Evolutionary conservation across 306 rosid species (phyloP).

Genomic region (barrel medic (Medicago truncatula)): DNA sequence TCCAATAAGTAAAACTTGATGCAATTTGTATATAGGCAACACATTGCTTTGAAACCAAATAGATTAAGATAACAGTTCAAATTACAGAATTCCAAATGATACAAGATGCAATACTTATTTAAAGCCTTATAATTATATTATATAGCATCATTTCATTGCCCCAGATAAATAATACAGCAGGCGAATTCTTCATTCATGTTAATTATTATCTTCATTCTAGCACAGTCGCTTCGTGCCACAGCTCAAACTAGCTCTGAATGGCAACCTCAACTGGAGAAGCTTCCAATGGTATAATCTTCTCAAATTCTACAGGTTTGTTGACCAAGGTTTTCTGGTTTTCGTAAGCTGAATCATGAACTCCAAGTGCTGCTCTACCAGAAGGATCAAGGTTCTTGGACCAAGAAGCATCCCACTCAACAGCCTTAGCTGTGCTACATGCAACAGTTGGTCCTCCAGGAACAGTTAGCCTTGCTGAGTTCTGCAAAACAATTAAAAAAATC

Average conservation of each 20-base stretch:
- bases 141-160: slow-evolving; percentile 31
- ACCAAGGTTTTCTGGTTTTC: slow-evolving; percentile 45
- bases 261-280: slow-evolving; percentile 59
- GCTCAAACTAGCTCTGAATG: slow-evolving; percentile 57
- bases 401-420: slow-evolving; percentile 89
- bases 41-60: slow-evolving; percentile 16
- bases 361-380: slow-evolving; percentile 92
- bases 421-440: slow-evolving; percentile 96
- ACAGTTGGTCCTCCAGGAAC: slow-evolving; percentile 96
- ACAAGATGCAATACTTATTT: slow-evolving; percentile 33
- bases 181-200: slow-evolving; percentile 28
- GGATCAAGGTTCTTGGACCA: slow-evolving; percentile 94
- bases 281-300: slow-evolving; percentile 66
- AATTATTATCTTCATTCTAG: slow-evolving; percentile 38
- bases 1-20: background rate
- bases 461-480: slow-evolving; percentile 85
- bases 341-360: slow-evolving; percentile 82
- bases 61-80: slow-evolving; percentile 33
- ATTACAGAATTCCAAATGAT: slow-evolving; percentile 17
- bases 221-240: slow-evolving; percentile 32
- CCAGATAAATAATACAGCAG: slow-evolving; percentile 32
- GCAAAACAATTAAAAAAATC: slow-evolving; percentile 34
- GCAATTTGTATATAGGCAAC: background rate
- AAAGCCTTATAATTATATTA: slow-evolving; percentile 36
- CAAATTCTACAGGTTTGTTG: slow-evolving; percentile 41